These are phyloP conservation scores for Lyophyllum decastes DNA, from an alignment of 768 basidiomycete genomes.

Conservation along the genomic window DNA sequence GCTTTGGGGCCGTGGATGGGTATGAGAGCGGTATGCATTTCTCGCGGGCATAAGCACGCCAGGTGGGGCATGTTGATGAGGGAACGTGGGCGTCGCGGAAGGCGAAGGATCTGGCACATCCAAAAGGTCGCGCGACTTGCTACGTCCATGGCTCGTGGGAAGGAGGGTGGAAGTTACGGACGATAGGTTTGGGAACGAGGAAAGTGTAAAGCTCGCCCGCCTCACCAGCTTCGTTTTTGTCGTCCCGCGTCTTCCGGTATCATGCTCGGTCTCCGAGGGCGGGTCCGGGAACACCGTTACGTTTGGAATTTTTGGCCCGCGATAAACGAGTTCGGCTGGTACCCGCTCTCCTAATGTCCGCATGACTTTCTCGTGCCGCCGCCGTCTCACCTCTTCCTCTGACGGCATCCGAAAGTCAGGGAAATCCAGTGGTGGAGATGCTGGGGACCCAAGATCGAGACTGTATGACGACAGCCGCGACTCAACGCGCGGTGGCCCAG, in stretches of 20 bases:
- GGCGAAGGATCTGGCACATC: background rate
- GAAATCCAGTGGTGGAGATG: constrained; percentile 3
- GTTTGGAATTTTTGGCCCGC: background rate
- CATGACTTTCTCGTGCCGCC: constrained; percentile 20
- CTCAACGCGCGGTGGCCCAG: constrained; percentile 11
- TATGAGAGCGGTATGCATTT: background rate
- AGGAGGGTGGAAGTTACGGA: constrained; percentile 5
- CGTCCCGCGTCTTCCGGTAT: background rate
- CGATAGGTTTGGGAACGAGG: constrained; percentile 13
- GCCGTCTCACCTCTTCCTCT: constrained; percentile 14
- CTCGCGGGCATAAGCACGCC: background rate
- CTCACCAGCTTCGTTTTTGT: background rate
- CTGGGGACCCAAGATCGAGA: background rate
- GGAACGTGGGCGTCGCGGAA: background rate
- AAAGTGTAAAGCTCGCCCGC: constrained; percentile 12
- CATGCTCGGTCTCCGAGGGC: background rate
- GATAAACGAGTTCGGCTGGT: constrained; percentile 20
- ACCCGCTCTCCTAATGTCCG: constrained; percentile 21
- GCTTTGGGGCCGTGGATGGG: background rate
- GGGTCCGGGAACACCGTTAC: constrained; percentile 9
- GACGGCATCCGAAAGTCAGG: constrained; percentile 11
- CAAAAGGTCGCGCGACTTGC: constrained; percentile 8
- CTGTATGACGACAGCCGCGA: constrained; percentile 3
- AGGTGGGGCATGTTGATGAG: background rate
- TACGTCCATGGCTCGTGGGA: constrained; percentile 9